Base-by-base conservation (phyloP, 73 alveolate species). In the Paramecium primaurelia region DNA sequence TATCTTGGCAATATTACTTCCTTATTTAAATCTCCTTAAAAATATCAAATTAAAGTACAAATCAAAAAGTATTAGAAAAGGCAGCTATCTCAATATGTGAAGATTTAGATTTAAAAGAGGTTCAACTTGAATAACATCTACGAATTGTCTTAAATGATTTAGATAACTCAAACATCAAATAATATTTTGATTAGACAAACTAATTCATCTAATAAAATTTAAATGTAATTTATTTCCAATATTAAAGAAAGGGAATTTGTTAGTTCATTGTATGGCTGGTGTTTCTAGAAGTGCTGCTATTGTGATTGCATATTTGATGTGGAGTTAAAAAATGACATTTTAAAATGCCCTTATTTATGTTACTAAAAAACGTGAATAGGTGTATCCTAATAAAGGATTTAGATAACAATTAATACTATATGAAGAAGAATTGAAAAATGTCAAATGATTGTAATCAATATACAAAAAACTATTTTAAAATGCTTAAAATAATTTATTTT, bases 201-300 rank as follows among this genome's bases (percentile, higher is more conserved):
- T 54, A 4, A 18, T 54, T 54, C 22, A 54, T 18, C 30, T 54
- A 54, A 54, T 34, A 18, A 20, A 54, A 54, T 54, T 54, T 54
- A 54, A 54, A 54, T 54, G 69, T 18, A 54, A 54, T 18, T 18
- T 54, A 16, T 16, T 54, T 2, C 22, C 6, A 54, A 54, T 16
- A 18, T 18, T 54, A 0, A n/a, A 49, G 60, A 49, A 49, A 49
- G 60, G 60, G 0, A 28, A 60, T 14, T 94, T 97, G 5, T 93
- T 97, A 38, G 97, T 97, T 4, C 99, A 97, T 92, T 96, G 99
- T 58, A 94, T 95, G 92, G 96, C 97, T 47, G 99, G 99, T 6
- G 94, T 97, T 12, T 97, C 99, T 1, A 73, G 99, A 64, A 92
- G 97, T 47, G 95, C 99, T 10, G 89, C 99, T 0, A 94, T 97